Conservation (phyloP, 768 basidiomycete species). For the Kwoniella shandongensis region DNA sequence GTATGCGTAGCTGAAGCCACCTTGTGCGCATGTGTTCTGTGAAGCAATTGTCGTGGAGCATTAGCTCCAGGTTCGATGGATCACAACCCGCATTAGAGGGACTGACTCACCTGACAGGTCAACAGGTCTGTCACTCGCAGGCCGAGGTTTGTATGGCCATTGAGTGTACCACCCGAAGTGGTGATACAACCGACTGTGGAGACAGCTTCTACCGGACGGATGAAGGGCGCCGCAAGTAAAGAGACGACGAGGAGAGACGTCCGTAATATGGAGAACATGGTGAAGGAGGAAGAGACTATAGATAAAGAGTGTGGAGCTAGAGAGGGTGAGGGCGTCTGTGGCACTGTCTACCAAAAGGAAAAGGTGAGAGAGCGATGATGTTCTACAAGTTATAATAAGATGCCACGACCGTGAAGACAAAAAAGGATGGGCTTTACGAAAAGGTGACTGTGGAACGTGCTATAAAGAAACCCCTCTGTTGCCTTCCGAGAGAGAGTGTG, state of each 20-base stretch:
- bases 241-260: background rate
- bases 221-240: background rate
- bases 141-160: background rate
- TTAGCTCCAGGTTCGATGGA: background rate
- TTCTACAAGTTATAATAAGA: no score
- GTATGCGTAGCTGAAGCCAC: background rate
- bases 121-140: background rate
- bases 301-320: background rate
- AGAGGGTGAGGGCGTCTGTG: background rate
- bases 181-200: background rate
- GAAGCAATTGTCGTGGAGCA: background rate
- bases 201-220: background rate
- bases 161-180: background rate
- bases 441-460: no score
- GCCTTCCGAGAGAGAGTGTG: no score
- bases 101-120: constrained; percentile 1
- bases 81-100: background rate
- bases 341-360: no score
- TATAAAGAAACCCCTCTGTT: no score
- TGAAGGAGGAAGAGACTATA: background rate
- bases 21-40: background rate
- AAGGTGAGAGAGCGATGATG: no score
- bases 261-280: background rate
- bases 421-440: no score
- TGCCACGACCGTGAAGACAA: no score